Conservation (phyloP, 1,139 yeast species). For the Geotrichum carabidarum region DNA sequence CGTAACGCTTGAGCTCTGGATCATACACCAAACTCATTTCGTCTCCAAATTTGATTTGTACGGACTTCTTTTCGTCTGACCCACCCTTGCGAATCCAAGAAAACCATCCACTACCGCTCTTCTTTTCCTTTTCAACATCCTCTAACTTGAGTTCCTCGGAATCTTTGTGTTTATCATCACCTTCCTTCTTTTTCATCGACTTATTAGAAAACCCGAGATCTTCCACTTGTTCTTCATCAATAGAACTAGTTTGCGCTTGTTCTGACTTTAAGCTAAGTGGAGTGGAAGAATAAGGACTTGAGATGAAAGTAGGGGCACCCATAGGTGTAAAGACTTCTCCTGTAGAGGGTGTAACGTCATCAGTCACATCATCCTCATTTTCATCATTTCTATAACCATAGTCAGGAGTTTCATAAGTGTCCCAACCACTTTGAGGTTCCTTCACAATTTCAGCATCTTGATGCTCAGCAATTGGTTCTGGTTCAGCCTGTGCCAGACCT, state of each 20-base stretch:
- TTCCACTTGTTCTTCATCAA: slow-evolving; percentile 34
- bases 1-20: slow-evolving; percentile 82
- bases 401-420: slow-evolving; percentile 24
- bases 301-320: slow-evolving; percentile 14
- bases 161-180: slow-evolving; percentile 22
- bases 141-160: slow-evolving; percentile 20
- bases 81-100: slow-evolving; percentile 41
- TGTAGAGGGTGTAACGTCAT: slow-evolving; percentile 10
- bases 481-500: slow-evolving; percentile 7
- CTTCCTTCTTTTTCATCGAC: slow-evolving; percentile 18
- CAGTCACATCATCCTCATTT: slow-evolving; percentile 40
- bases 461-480: slow-evolving; percentile 17
- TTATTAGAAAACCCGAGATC: slow-evolving; percentile 32
- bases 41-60: slow-evolving; percentile 83
- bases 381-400: slow-evolving; percentile 43
- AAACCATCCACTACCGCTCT: slow-evolving; percentile 49
- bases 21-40: slow-evolving; percentile 71
- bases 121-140: slow-evolving; percentile 24
- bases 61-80: slow-evolving; percentile 66
- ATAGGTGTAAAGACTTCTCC: slow-evolving; percentile 14
- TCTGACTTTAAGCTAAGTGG: not conserved
- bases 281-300: not conserved
- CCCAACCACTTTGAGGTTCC: slow-evolving; percentile 10
- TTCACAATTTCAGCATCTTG: slow-evolving; percentile 4
- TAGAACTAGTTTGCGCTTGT: slow-evolving; percentile 5